phyloP scores from a whole-genome alignment of 2,329 filamentous ascomycete genomes.

The Neopestalotiopsis rosae region DNA sequence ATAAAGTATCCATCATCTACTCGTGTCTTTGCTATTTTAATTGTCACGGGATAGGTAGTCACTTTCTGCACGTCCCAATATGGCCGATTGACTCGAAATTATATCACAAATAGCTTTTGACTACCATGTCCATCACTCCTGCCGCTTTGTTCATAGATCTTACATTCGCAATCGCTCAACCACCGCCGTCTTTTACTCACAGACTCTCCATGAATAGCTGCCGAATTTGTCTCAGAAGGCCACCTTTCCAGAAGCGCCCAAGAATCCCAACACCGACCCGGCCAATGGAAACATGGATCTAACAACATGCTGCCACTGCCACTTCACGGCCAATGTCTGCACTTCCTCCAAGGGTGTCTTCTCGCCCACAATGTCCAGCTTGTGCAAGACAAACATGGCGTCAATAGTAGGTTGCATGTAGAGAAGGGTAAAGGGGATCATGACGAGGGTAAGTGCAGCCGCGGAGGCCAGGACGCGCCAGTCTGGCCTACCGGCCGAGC shows the following conservation, averaged over 20 bases:
- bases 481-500: conserved; percentile 30
- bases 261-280: conserved; percentile 22
- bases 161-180: no score
- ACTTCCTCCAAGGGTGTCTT: conserved; percentile 18
- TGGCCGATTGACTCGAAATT: no score
- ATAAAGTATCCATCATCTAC: no score
- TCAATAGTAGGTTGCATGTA: conserved; percentile 41
- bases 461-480: conserved; percentile 23
- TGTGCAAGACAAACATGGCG: conserved; percentile 26
- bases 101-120: no score
- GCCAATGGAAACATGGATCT: conserved; percentile 28
- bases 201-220: background rate
- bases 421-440: conserved; percentile 43
- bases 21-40: no score
- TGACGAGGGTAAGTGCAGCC: conserved; percentile 32
- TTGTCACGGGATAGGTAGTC: no score
- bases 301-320: conserved; percentile 33
- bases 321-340: conserved; percentile 29
- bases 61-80: no score
- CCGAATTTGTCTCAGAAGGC: background rate
- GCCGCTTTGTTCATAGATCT: no score
- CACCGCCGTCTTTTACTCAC: no score
- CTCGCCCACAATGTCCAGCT: conserved; percentile 20
- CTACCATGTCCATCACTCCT: no score
- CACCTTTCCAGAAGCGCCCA: background rate